Conservation (phyloP, 768 basidiomycete species). For the Megacollybia marginata region DNA sequence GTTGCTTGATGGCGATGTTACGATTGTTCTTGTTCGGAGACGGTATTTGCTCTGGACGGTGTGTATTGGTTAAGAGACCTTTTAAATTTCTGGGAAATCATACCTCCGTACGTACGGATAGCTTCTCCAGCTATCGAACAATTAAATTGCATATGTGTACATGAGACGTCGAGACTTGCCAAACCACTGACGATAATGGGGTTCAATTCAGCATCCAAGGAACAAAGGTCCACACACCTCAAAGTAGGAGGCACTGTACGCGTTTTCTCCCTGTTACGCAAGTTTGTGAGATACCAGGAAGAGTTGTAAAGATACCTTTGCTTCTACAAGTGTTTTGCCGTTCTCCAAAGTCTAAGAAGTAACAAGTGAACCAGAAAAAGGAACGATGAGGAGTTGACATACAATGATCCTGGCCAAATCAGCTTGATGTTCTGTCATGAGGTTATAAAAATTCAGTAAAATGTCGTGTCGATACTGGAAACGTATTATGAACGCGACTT, state of each 20-base stretch:
- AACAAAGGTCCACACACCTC: slow-evolving; percentile 41
- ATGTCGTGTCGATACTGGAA: slow-evolving; percentile 74
- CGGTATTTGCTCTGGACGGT: slow-evolving; percentile 70
- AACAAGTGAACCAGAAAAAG: slow-evolving; percentile 5
- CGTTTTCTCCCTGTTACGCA: slow-evolving; percentile 59
- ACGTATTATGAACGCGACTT: neutral
- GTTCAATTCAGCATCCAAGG: neutral
- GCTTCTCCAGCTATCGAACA: slow-evolving; percentile 74
- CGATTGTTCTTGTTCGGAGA: slow-evolving; percentile 61
- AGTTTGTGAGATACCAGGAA: neutral
- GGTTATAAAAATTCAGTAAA: slow-evolving; percentile 65
- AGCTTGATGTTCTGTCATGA: slow-evolving; percentile 80
- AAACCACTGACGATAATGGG: slow-evolving; percentile 56
- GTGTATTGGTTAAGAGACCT: neutral
- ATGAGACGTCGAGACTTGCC: slow-evolving; percentile 35
- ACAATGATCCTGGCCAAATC: slow-evolving; percentile 86
- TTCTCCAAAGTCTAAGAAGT: slow-evolving; percentile 79
- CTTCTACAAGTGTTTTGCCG: slow-evolving; percentile 84
- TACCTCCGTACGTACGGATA: slow-evolving; percentile 84
- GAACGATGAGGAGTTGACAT: slow-evolving; percentile 18
- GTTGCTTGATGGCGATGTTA: slow-evolving; percentile 91
- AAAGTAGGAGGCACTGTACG: slow-evolving; percentile 79
- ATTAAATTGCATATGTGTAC: slow-evolving; percentile 2
- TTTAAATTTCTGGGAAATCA: slow-evolving; percentile 6
- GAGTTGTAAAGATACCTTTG: slow-evolving; percentile 41